Evolutionary conservation across 2,329 filamentous ascomycete genomes (phyloP).

Genomic region (Aspergillus sp.): DNA sequence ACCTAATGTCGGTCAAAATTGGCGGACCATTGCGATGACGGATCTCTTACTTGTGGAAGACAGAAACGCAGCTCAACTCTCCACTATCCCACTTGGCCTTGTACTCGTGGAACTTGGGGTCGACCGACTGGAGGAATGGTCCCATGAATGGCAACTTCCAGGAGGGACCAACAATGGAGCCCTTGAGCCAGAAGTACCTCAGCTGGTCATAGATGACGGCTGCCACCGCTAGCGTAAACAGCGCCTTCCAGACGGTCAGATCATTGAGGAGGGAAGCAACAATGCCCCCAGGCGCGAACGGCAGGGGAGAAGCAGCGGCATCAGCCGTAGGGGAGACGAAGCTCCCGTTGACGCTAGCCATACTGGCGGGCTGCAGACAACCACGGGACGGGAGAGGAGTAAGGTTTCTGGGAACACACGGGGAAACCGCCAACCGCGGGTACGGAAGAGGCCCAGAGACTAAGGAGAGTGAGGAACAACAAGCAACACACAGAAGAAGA

Average conservation of each 20-base stretch:
- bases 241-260: slow-evolving; percentile 55
- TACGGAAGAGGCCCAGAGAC: too few species aligned
- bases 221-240: slow-evolving; percentile 60
- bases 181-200: slow-evolving; percentile 65
- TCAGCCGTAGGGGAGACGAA: slow-evolving; percentile 61
- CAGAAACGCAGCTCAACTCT: slow-evolving; percentile 88
- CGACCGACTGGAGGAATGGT: slow-evolving; percentile 85
- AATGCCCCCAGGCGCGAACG: slow-evolving; percentile 38
- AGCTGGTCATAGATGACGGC: slow-evolving; percentile 81
- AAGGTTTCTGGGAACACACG: too few species aligned
- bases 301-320: slow-evolving; percentile 48
- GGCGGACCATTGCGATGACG: slow-evolving; percentile 1
- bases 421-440: too few species aligned
- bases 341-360: slow-evolving; percentile 52
- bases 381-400: too few species aligned
- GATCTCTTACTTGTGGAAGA: slow-evolving; percentile 84
- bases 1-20: slow-evolving; percentile 44
- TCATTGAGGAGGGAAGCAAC: slow-evolving; percentile 49
- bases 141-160: slow-evolving; percentile 83
- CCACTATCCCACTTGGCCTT: slow-evolving; percentile 86
- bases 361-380: too few species aligned
- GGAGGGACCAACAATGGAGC: slow-evolving; percentile 62
- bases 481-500: slow-evolving; percentile 4
- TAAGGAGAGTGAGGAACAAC: too few species aligned
- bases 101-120: slow-evolving; percentile 88